Conservation (phyloP, 768 basidiomycete genomes). For the Phanerodontia chrysosporium region DNA sequence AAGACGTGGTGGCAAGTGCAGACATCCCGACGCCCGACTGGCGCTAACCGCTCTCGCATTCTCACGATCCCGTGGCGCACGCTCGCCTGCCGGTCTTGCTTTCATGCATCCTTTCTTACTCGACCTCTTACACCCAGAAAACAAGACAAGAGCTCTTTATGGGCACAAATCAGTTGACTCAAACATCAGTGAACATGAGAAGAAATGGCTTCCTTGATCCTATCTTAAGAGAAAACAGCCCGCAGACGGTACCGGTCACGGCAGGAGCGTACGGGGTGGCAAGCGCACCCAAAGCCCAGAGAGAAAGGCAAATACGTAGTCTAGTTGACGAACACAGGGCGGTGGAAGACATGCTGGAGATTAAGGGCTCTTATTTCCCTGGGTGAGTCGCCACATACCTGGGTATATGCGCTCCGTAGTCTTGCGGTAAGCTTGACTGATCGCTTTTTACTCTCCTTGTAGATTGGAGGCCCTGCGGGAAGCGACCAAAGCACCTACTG, state of each 20-base stretch:
- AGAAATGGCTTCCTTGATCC: constrained; percentile 10
- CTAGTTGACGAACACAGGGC: constrained; percentile 16
- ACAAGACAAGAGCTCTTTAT: not conserved
- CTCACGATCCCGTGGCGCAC: not conserved
- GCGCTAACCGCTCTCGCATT: not conserved
- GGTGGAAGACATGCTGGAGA: constrained; percentile 21
- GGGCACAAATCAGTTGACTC: not conserved
- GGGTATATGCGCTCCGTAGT: not conserved
- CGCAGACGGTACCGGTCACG: not conserved
- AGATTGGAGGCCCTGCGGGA: constrained; percentile 21
- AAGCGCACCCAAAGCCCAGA: not conserved
- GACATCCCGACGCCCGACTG: not conserved
- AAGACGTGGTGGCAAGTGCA: not conserved
- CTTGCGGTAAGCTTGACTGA: not conserved
- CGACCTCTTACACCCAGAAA: too few relatives aligned
- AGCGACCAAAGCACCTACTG: constrained; percentile 8
- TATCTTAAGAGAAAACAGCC: not conserved
- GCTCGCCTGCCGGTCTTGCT: too few relatives aligned
- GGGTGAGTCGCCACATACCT: constrained; percentile 14
- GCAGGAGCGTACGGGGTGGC: not conserved
- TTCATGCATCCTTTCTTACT: too few relatives aligned
- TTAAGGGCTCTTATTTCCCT: constrained; percentile 22
- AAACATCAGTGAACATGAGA: not conserved
- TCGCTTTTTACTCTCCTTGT: not conserved
- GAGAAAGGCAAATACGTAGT: constrained; percentile 10